These are phyloP conservation scores for Microstegium vimineum DNA, from an alignment of 176 grass and related monocot species.

Conservation along the genomic window DNA sequence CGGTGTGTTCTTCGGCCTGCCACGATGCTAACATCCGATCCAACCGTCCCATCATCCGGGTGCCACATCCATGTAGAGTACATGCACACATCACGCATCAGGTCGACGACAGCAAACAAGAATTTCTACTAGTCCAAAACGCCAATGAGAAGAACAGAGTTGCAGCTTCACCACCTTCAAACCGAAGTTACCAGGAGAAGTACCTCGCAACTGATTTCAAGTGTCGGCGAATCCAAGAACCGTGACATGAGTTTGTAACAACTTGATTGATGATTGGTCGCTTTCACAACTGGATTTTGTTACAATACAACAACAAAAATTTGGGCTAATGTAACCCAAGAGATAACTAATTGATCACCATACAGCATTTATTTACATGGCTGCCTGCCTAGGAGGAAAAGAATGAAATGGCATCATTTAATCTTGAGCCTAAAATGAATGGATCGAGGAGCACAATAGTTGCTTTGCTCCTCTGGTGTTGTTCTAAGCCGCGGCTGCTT, in stretches of 20 bases:
- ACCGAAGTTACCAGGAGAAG: neutral
- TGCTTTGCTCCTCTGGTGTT: neutral
- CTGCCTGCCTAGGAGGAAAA: slow-evolving; percentile 8
- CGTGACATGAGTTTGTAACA: neutral
- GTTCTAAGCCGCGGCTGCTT: slow-evolving; percentile 53
- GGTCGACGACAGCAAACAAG: neutral
- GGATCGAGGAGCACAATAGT: neutral
- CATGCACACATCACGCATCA: neutral
- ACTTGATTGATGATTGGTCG: neutral
- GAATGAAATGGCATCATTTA: slow-evolving; percentile 30
- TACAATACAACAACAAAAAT: slow-evolving; percentile 17
- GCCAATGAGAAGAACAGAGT: neutral
- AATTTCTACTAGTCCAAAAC: neutral
- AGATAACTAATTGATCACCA: slow-evolving; percentile 2
- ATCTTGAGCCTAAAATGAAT: slow-evolving; percentile 42
- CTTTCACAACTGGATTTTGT: slow-evolving; percentile 18
- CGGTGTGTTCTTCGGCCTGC: slow-evolving; percentile 8
- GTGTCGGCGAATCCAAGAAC: neutral
- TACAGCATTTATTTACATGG: slow-evolving; percentile 30
- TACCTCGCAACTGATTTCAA: slow-evolving; percentile 1
- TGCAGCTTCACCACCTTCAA: neutral
- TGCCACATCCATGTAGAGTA: slow-evolving; percentile 13
- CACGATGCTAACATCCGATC: slow-evolving; percentile 34
- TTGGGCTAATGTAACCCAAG: neutral
- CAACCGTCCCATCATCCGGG: slow-evolving; percentile 10